Base-by-base conservation (phyloP, 2,329 filamentous ascomycete genomes). In the Pseudomassariella vexata region DNA sequence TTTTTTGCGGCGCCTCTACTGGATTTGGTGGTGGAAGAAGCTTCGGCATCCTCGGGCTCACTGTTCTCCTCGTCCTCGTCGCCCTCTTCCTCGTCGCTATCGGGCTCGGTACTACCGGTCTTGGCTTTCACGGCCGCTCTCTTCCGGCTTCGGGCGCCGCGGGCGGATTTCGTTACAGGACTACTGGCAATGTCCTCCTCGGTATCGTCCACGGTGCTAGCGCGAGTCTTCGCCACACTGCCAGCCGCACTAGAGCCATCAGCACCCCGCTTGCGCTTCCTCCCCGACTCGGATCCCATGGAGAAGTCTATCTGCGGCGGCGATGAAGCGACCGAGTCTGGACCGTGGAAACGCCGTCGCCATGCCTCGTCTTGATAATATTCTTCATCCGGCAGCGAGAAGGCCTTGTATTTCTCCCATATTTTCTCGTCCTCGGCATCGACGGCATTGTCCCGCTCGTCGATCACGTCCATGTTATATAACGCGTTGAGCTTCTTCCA, bases 401-500 rank as follows among this genome's bases (percentile, higher is more conserved):
- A 87, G 17, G 82, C 75, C 33, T 75, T 68, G 52, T 80, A 85
- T 37, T 71, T 68, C 16, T 79, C 71, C 19, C 68, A 65, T 21
- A 76, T 68, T 18, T 78, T 76, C 20, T 82, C 76, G 19, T 62
- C 60, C 24, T 68, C 62, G 39, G 70, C 68, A 29, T 68, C 62
- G 40, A 64, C 61, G 41, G 67, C 66, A 53, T 81, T 72, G 55
- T 86, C 90, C 48, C 88, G 79, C 53, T 94, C 86, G 58, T 96
- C 87, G 37, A 95, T 81, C 24, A 82, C 74, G 29, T 84, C 76
- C 19, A 96, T 73, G 58, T 95, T 86, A 63, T 95, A 98, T 40
- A 92, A 76, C 20, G 78, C 78, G 19, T 73, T 65, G 9, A 98
- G 70, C 59, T 96, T 96, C 46, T 75, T 71, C 90, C 92, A 96